Conservation (phyloP, 202 grass and related monocot species). For the Cymbopogon flexuosus region DNA sequence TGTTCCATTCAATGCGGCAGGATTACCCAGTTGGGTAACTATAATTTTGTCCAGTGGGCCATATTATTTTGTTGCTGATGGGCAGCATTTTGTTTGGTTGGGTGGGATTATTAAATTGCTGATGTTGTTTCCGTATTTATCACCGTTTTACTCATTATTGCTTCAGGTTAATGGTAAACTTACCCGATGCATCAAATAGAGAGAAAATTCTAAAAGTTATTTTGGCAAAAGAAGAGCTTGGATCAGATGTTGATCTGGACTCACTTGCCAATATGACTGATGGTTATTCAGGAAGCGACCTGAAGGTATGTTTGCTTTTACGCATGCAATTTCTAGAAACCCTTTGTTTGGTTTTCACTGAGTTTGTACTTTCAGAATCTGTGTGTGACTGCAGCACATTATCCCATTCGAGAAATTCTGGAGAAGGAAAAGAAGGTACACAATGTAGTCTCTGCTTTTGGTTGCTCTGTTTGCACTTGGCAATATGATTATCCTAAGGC, state of each 20-base stretch:
- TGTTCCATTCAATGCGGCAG: background rate
- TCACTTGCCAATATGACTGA: constrained; percentile 90
- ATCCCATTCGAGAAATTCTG: constrained; percentile 90
- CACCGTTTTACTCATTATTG: constrained; percentile 26
- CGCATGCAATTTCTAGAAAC: constrained; percentile 1
- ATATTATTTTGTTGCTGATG: background rate
- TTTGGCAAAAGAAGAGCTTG: constrained; percentile 90
- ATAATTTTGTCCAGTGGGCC: background rate
- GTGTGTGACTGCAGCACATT: constrained; percentile 91
- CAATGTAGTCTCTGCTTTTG: background rate
- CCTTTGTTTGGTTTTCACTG: constrained; percentile 2
- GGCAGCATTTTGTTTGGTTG: background rate
- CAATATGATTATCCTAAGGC: background rate
- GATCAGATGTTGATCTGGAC: constrained; percentile 59
- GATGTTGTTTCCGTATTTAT: constrained; percentile 21
- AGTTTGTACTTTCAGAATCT: constrained; percentile 68
- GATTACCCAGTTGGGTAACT: background rate
- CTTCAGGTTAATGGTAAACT: constrained; percentile 99
- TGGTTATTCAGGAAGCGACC: constrained; percentile 97
- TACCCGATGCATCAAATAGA: constrained; percentile 89
- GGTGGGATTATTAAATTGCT: background rate
- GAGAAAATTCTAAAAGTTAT: constrained; percentile 97
- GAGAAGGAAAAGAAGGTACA: constrained; percentile 98
- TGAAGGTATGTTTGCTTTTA: constrained; percentile 61
- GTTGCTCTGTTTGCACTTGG: background rate